Evolutionary conservation across 768 basidiomycete genomes (phyloP).

Genomic region (Russula earlei): DNA sequence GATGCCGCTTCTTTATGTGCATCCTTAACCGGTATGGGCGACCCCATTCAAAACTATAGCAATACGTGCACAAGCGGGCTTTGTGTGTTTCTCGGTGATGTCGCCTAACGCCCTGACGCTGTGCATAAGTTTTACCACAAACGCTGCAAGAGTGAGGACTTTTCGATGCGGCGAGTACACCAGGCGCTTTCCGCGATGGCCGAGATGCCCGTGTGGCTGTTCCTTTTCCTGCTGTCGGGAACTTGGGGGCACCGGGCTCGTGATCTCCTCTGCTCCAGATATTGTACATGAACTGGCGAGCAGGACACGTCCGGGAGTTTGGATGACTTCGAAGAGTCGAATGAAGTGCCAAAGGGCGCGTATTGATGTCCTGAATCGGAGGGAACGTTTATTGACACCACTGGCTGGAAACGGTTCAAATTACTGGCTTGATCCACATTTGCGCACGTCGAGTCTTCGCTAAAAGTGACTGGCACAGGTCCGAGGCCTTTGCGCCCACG

Average conservation of each 20-base stretch:
- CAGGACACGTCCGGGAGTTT: not conserved
- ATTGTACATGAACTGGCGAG: not conserved
- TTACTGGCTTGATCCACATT: not conserved
- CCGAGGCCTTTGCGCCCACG: not conserved
- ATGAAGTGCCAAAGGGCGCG: not conserved
- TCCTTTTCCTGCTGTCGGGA: not conserved
- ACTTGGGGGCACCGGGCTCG: too few relatives aligned
- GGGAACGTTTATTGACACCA: not conserved
- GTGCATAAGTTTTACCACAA: not conserved
- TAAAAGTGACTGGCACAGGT: not conserved
- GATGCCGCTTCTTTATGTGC: not conserved
- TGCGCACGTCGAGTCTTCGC: not conserved
- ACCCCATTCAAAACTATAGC: not conserved
- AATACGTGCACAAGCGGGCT: not conserved
- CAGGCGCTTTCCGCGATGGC: not conserved
- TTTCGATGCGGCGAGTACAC: not conserved
- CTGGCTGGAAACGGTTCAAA: not conserved
- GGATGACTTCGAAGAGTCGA: not conserved
- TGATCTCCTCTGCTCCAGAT: not conserved
- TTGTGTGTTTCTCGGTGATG: not conserved
- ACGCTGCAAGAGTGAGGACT: not conserved
- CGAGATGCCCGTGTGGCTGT: not conserved
- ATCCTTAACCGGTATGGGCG: not conserved
- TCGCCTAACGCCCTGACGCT: not conserved
- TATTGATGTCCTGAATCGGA: not conserved